These are phyloP conservation scores for Xerocomus spinulosus DNA, from an alignment of 768 basidiomycete species.

Conservation along the genomic window DNA sequence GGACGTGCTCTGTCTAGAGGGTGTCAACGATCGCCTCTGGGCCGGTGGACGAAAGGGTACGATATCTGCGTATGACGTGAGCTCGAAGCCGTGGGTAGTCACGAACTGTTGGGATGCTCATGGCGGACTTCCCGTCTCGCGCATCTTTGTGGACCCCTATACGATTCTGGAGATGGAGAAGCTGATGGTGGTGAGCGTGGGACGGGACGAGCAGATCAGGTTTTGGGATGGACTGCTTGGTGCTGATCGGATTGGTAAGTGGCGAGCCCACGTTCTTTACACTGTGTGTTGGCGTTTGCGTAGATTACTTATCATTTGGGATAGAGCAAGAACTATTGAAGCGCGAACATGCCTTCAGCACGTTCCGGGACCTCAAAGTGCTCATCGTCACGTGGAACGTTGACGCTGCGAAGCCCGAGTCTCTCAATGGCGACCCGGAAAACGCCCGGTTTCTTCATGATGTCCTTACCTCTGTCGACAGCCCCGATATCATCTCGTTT, in stretches of 20 bases:
- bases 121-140: constrained; percentile 55
- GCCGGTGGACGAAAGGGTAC: constrained; percentile 78
- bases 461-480: constrained; percentile 62
- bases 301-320: constrained; percentile 1
- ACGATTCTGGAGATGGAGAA: constrained; percentile 66
- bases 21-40: constrained; percentile 84
- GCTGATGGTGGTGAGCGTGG: constrained; percentile 70
- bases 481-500: constrained; percentile 87
- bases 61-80: constrained; percentile 78
- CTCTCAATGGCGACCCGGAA: constrained; percentile 57
- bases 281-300: not conserved
- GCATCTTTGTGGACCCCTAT: constrained; percentile 64
- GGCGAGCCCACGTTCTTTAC: not conserved
- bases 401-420: constrained; percentile 80
- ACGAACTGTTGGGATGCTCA: constrained; percentile 90
- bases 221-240: constrained; percentile 91
- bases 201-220: constrained; percentile 64
- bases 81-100: constrained; percentile 71
- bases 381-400: constrained; percentile 92
- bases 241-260: constrained; percentile 82
- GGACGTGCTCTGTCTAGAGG: constrained; percentile 79
- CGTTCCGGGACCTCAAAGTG: constrained; percentile 69
- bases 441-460: constrained; percentile 82
- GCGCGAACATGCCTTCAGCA: constrained; percentile 72
- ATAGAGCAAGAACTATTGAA: constrained; percentile 73